These are phyloP conservation scores for Pseudonitzschia pungens DNA, from an alignment of 108 stramenopile genomes.

Conservation along the genomic window DNA sequence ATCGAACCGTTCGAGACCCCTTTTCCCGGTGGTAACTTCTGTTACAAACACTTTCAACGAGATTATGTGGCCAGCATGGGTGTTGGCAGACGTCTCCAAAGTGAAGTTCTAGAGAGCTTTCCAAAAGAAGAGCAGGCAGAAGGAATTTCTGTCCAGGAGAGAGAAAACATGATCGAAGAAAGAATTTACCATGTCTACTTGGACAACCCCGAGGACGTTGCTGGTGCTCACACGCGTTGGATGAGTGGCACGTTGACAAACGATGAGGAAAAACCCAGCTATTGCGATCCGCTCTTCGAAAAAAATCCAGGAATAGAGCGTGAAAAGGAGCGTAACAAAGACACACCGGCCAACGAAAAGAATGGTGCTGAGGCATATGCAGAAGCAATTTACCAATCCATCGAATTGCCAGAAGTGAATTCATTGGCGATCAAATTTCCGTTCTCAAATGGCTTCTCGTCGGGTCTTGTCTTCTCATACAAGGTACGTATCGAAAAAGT, in stretches of 20 bases:
- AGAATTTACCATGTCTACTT: constrained; percentile 61
- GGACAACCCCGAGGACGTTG: constrained; percentile 51
- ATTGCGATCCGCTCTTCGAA: constrained; percentile 35
- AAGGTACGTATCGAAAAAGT: constrained; percentile 46
- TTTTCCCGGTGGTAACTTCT: constrained; percentile 70
- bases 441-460: constrained; percentile 68
- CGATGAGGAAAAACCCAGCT: constrained; percentile 15
- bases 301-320: constrained; percentile 30
- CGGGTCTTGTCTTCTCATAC: constrained; percentile 56
- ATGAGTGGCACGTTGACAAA: constrained; percentile 44
- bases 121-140: constrained; percentile 31
- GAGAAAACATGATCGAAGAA: constrained; percentile 35
- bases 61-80: constrained; percentile 70
- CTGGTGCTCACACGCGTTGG: constrained; percentile 56
- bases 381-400: constrained; percentile 28
- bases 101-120: constrained; percentile 12
- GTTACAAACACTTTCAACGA: constrained; percentile 51
- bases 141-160: constrained; percentile 33
- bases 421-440: constrained; percentile 63
- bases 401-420: constrained; percentile 54
- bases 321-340: constrained; percentile 1
- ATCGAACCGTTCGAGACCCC: constrained; percentile 40
- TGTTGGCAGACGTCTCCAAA: constrained; percentile 18
- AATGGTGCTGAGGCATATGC: constrained; percentile 24
- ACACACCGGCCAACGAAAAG: constrained; percentile 16